Conservation (phyloP, 768 basidiomycete species). For the Boletus subparvulus region DNA sequence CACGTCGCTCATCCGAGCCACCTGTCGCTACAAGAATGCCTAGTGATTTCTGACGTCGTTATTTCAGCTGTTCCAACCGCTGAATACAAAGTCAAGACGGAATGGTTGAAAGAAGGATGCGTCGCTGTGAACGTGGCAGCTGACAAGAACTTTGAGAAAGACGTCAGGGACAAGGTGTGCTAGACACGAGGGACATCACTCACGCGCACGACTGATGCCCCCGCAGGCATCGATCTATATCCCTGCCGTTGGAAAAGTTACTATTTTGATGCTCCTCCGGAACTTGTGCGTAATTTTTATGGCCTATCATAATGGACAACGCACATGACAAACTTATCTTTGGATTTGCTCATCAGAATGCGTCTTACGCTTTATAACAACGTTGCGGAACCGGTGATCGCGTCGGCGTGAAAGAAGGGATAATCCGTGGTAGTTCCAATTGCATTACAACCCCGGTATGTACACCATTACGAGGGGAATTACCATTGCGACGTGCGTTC, state of each 20-base stretch:
- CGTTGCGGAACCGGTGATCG: neutral
- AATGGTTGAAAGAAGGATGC: constrained; percentile 90
- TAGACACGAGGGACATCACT: constrained; percentile 5
- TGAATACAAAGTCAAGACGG: constrained; percentile 86
- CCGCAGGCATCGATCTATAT: constrained; percentile 83
- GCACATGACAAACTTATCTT: constrained; percentile 1
- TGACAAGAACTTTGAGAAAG: constrained; percentile 95
- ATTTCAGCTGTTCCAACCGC: constrained; percentile 89
- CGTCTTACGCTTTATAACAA: constrained; percentile 32
- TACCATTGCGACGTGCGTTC: constrained; percentile 25
- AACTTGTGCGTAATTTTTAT: constrained; percentile 67
- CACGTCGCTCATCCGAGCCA: constrained; percentile 76
- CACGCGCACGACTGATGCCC: constrained; percentile 1
- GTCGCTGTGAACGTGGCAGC: constrained; percentile 90
- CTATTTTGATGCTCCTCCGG: constrained; percentile 94
- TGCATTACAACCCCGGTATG: constrained; percentile 30
- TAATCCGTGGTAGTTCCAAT: constrained; percentile 16
- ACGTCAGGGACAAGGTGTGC: constrained; percentile 86
- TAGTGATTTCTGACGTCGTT: constrained; percentile 87
- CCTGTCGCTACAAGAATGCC: constrained; percentile 73
- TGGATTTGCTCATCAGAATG: constrained; percentile 17
- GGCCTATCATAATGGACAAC: neutral
- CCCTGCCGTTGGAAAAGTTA: constrained; percentile 96
- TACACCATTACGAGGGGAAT: constrained; percentile 35
- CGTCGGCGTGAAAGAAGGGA: constrained; percentile 11